Evolutionary conservation across 768 basidiomycete genomes (phyloP).

Genomic region (Atractiella rhizophila): DNA sequence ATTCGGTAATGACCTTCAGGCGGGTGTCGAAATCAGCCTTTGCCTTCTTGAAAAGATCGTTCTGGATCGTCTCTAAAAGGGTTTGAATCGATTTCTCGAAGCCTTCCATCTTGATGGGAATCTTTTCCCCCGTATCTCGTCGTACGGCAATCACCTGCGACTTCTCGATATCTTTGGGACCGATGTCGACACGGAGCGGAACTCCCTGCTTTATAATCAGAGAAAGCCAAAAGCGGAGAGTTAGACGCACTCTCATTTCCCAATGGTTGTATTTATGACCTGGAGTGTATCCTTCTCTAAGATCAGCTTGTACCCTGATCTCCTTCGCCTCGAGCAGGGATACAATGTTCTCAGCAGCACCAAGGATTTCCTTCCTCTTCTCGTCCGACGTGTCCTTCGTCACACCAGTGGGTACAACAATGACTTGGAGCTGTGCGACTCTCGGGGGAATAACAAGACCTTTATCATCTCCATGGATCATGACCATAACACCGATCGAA

Average conservation of each 20-base stretch:
- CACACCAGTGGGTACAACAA: slow-evolving; percentile 81
- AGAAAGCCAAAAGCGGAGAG: neutral
- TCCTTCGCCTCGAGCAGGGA: slow-evolving; percentile 39
- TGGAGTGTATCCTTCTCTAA: slow-evolving; percentile 86
- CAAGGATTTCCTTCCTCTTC: slow-evolving; percentile 41
- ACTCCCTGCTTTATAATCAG: slow-evolving; percentile 46
- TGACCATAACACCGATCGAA: slow-evolving; percentile 93
- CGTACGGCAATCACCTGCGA: slow-evolving; percentile 59
- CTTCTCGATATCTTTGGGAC: slow-evolving; percentile 69
- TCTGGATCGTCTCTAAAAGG: slow-evolving; percentile 64
- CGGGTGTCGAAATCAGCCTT: slow-evolving; percentile 43
- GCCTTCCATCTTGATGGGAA: slow-evolving; percentile 30
- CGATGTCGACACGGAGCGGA: slow-evolving; percentile 86
- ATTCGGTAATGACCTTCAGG: slow-evolving; percentile 47
- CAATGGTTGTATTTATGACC: slow-evolving; percentile 99
- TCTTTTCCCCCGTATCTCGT: slow-evolving; percentile 43
- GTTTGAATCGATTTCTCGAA: slow-evolving; percentile 30
- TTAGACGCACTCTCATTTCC: slow-evolving; percentile 65
- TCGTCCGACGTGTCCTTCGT: slow-evolving; percentile 44
- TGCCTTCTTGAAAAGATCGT: slow-evolving; percentile 61
- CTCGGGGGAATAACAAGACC: slow-evolving; percentile 91
- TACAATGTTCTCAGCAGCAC: slow-evolving; percentile 52
- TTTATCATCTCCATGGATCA: slow-evolving; percentile 95
- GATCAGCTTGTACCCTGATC: slow-evolving; percentile 64
- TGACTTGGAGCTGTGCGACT: slow-evolving; percentile 73